Evolutionary conservation across 148 eudicot species (phyloP).

Genomic region (Pharnaceum exiguum): DNA sequence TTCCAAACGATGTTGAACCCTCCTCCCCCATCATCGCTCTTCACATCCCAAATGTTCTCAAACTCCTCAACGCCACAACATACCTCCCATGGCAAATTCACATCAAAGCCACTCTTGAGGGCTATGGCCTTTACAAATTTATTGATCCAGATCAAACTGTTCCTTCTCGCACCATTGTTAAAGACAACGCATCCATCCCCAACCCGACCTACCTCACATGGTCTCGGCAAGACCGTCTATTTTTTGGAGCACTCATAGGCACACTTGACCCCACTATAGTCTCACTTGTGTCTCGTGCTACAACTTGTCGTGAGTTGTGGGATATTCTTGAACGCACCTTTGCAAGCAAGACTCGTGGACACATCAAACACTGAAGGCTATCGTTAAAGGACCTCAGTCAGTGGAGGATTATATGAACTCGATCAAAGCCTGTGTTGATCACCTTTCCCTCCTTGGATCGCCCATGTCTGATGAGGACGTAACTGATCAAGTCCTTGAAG

Average conservation of each 20-base stretch:
- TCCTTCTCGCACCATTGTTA: background rate
- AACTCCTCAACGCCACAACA: no score
- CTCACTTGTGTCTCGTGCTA: background rate
- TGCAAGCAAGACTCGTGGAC: background rate
- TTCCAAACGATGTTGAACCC: no score
- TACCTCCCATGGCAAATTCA: no score
- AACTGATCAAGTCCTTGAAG: background rate
- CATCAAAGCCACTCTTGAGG: no score
- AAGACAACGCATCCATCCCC: background rate
- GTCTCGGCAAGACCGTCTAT: background rate
- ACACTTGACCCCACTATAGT: background rate
- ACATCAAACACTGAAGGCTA: background rate
- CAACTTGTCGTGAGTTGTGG: background rate
- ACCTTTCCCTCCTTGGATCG: background rate
- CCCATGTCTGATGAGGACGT: constrained; percentile 3
- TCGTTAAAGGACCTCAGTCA: background rate
- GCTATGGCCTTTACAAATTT: no score
- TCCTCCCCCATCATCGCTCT: no score
- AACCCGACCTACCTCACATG: background rate
- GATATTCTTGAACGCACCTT: background rate
- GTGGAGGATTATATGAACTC: background rate
- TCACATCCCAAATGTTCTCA: no score
- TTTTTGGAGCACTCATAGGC: background rate
- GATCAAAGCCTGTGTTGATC: background rate
- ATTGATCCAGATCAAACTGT: no score